Percentiles rank a stretch among this genome's conserved stretches.
Conservation (phyloP, 2,329 filamentous ascomycete genomes). For the Penicillium thymicola region DNA sequence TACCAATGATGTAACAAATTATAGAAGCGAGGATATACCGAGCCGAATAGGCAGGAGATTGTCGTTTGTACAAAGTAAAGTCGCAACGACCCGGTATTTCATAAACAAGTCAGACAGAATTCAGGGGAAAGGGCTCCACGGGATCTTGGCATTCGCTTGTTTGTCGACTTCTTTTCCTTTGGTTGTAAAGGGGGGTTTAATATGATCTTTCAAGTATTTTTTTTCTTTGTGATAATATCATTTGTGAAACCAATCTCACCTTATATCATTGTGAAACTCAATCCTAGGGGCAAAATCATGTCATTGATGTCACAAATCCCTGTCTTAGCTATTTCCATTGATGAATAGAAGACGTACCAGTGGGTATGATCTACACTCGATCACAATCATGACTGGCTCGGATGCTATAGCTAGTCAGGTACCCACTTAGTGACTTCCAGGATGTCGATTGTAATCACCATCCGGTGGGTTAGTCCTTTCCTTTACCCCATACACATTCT, state of each 20-base stretch:
- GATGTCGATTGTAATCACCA: constrained; percentile 8
- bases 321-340: background rate
- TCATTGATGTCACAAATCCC: background rate
- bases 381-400: background rate
- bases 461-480: constrained; percentile 1
- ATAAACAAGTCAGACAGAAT: background rate
- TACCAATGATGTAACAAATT: background rate
- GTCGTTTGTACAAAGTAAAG: background rate
- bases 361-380: constrained; percentile 8
- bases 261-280: background rate
- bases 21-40: background rate
- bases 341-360: background rate
- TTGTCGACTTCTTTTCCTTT: background rate
- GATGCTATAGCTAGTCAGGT: background rate
- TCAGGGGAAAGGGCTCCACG: constrained; percentile 9
- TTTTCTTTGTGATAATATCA: background rate
- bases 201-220: background rate
- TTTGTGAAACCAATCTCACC: background rate
- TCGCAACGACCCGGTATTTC: background rate
- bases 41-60: constrained; percentile 4
- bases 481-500: constrained; percentile 8
- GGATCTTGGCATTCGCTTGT: background rate
- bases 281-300: background rate
- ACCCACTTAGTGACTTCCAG: constrained; percentile 2
- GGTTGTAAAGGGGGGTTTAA: background rate